These are phyloP conservation scores for Umbellularia californica DNA, from an alignment of 164 flowering plant species.

Conservation along the genomic window DNA sequence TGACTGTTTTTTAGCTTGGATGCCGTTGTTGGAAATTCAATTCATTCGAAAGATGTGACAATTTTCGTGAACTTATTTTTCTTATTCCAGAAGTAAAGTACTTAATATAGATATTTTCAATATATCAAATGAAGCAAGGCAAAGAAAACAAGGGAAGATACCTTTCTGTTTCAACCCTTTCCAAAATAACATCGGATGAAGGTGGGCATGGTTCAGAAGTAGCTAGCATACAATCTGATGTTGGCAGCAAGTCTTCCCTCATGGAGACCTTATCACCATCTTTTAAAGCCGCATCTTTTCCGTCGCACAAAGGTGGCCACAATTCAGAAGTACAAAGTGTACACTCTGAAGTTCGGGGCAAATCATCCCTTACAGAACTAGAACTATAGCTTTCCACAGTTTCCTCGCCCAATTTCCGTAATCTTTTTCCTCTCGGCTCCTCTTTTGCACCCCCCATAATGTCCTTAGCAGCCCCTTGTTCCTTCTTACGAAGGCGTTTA, in stretches of 20 bases:
- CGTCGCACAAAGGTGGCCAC: too few relatives aligned
- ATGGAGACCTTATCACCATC: neutral
- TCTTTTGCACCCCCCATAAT: constrained; percentile 17
- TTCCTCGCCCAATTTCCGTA: constrained; percentile 9
- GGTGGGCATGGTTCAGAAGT: constrained; percentile 13
- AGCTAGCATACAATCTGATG: constrained; percentile 8
- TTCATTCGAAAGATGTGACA: neutral
- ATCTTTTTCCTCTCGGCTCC: constrained; percentile 9
- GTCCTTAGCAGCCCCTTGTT: constrained; percentile 3
- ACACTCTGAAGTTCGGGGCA: constrained; percentile 2
- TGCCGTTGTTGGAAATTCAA: too few relatives aligned
- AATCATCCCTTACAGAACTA: constrained; percentile 13
- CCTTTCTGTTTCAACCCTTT: constrained; percentile 24
- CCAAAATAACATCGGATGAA: constrained; percentile 6
- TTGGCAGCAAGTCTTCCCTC: neutral
- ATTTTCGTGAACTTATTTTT: neutral
- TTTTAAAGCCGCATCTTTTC: neutral
- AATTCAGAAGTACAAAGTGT: too few relatives aligned
- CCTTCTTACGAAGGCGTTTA: constrained; percentile 11
- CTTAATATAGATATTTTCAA: neutral
- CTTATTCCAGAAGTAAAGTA: neutral
- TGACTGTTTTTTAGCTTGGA: too few relatives aligned
- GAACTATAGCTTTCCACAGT: constrained; percentile 17
- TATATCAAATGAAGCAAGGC: neutral
- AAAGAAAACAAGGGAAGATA: constrained; percentile 11